These are phyloP conservation scores for Solanum chmielewskii DNA, from an alignment of 257 asterid genomes.

Conservation along the genomic window DNA sequence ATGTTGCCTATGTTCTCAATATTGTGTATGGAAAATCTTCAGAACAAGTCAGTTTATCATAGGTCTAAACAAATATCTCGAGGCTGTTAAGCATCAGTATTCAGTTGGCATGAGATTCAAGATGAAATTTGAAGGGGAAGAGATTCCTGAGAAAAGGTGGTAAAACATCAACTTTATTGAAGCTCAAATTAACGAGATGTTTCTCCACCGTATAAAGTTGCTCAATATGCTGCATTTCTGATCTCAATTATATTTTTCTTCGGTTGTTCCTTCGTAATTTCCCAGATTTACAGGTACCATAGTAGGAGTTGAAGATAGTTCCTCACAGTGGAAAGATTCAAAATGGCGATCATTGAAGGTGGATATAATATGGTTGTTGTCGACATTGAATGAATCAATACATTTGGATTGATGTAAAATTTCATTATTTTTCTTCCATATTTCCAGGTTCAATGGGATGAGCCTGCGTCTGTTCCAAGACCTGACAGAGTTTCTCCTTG, in stretches of 20 bases:
- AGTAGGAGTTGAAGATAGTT: conserved; percentile 53
- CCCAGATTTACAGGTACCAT: conserved; percentile 75
- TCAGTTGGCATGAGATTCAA: conserved; percentile 73
- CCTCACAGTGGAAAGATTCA: conserved; percentile 54
- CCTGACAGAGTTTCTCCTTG: conserved; percentile 84
- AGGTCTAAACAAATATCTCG: conserved; percentile 61
- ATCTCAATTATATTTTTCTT: neutral
- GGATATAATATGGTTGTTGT: neutral
- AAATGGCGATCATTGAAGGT: conserved; percentile 76
- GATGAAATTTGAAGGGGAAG: conserved; percentile 80
- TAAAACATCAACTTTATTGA: neutral
- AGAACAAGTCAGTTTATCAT: conserved; percentile 80
- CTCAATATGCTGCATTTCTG: neutral
- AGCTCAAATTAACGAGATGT: neutral
- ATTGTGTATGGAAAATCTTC: neutral
- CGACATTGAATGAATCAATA: neutral
- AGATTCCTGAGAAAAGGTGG: conserved; percentile 72
- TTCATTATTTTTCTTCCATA: neutral
- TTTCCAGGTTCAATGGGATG: conserved; percentile 79
- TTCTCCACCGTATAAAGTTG: neutral
- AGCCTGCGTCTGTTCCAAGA: conserved; percentile 46
- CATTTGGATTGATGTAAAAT: neutral
- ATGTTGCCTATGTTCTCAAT: neutral
- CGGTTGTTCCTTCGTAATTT: neutral
- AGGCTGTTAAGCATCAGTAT: conserved; percentile 44